phyloP scores from a whole-genome alignment of 305 asterid species.

The Withania somnifera region DNA sequence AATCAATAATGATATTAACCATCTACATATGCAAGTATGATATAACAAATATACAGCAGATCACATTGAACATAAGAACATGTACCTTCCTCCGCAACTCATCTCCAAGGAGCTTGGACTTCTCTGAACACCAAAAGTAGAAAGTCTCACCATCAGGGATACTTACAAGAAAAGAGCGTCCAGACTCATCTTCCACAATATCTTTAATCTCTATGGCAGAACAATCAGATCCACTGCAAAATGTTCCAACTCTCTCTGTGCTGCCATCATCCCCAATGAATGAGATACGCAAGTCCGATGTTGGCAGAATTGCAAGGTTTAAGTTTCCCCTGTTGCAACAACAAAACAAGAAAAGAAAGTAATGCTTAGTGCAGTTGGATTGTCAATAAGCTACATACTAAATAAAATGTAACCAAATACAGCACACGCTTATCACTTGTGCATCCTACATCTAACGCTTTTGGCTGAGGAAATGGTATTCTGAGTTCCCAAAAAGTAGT shows the following conservation, averaged over 20 bases:
- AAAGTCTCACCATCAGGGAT: constrained; percentile 27
- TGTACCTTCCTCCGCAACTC: constrained; percentile 74
- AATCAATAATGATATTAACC: constrained; percentile 1
- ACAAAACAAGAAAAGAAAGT: constrained; percentile 1
- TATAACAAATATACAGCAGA: background rate
- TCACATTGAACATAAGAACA: background rate
- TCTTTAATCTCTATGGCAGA: constrained; percentile 42
- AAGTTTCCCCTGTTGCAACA: constrained; percentile 67
- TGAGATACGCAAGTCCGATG: constrained; percentile 69
- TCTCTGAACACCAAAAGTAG: constrained; percentile 86
- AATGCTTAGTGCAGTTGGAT: constrained; percentile 10
- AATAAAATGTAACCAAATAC: background rate
- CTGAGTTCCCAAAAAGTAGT: background rate
- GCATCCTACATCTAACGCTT: background rate
- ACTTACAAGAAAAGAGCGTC: constrained; percentile 62
- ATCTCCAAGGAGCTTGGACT: constrained; percentile 53
- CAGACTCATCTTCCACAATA: constrained; percentile 64
- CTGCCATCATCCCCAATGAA: constrained; percentile 80
- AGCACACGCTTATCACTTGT: background rate
- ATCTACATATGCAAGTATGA: background rate
- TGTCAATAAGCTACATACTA: background rate
- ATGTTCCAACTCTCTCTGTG: constrained; percentile 53
- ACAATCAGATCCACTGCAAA: constrained; percentile 28
- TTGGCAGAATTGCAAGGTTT: constrained; percentile 74
- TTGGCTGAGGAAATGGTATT: background rate